Percentiles rank a stretch among this genome's conserved stretches.
These are phyloP conservation scores for Brettanomyces bruxellensis DNA, from an alignment of 805 yeast species.

Conservation along the genomic window DNA sequence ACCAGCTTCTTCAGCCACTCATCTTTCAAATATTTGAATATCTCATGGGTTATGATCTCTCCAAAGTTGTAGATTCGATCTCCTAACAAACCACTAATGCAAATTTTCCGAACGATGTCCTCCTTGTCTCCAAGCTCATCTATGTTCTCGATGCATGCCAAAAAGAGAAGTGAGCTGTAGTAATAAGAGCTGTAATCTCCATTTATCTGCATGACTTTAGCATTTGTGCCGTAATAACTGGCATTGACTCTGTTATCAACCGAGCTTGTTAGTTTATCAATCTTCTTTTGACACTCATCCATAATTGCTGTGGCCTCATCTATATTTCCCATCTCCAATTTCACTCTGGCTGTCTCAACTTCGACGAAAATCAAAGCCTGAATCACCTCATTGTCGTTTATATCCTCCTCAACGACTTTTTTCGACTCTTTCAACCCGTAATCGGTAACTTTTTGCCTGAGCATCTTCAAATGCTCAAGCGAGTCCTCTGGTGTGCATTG, in stretches of 20 bases:
- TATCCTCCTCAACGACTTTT: constrained; percentile 21
- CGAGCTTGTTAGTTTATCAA: constrained; percentile 45
- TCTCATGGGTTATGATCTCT: constrained; percentile 84
- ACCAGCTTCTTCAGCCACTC: constrained; percentile 69
- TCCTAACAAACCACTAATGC: constrained; percentile 82
- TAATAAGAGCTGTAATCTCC: constrained; percentile 78
- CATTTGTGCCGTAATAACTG: constrained; percentile 71
- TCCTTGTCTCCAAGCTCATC: constrained; percentile 31
- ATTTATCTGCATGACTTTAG: constrained; percentile 65
- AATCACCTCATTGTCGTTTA: constrained; percentile 23
- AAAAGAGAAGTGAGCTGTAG: constrained; percentile 68
- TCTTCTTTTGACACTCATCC: constrained; percentile 46
- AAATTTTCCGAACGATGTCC: constrained; percentile 57
- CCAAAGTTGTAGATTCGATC: constrained; percentile 93
- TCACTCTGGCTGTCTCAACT: constrained; percentile 67
- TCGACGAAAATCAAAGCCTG: constrained; percentile 52
- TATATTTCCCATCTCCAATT: constrained; percentile 42
- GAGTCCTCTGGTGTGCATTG: constrained; percentile 38
- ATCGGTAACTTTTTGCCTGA: constrained; percentile 37
- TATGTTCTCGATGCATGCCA: constrained; percentile 59
- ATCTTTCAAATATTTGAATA: constrained; percentile 40
- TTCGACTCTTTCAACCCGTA: constrained; percentile 25
- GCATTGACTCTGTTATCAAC: constrained; percentile 64
- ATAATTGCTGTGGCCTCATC: constrained; percentile 60
- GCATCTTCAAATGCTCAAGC: constrained; percentile 35